Percentiles rank a stretch among this genome's conserved stretches.
Conservation (phyloP, 345 rosid species). For the Rhizophora apiculata region DNA sequence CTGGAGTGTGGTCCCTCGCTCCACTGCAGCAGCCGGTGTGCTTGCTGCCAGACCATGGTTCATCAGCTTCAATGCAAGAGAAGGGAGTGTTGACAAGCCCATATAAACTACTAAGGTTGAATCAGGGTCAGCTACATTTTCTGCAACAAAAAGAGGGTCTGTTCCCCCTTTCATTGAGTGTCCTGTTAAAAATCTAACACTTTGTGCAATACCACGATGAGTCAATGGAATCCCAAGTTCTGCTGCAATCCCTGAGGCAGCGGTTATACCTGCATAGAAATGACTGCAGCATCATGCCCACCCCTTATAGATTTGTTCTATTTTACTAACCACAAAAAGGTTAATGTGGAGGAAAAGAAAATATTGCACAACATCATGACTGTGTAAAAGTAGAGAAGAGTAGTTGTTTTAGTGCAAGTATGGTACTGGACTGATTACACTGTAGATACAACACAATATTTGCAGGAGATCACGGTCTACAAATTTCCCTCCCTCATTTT, state of each 20-base stretch:
- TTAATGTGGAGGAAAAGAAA: no score
- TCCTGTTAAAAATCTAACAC: slow-evolving; percentile 89
- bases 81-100: slow-evolving; percentile 93
- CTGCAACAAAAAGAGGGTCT: slow-evolving; percentile 79
- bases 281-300: no score
- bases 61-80: slow-evolving; percentile 78
- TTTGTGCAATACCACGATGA: slow-evolving; percentile 81
- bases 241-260: slow-evolving; percentile 96
- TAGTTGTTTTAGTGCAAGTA: no score
- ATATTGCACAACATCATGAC: no score
- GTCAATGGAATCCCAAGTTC: slow-evolving; percentile 94
- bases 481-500: no score
- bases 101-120: slow-evolving; percentile 92
- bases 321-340: no score
- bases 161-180: slow-evolving; percentile 89
- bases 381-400: no score
- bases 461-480: no score
- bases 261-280: slow-evolving; percentile 71
- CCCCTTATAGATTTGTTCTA: no score
- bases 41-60: slow-evolving; percentile 71
- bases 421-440: no score
- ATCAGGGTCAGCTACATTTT: slow-evolving; percentile 85
- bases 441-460: no score
- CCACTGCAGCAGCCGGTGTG: slow-evolving; percentile 91
- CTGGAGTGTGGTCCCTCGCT: slow-evolving; percentile 32